Evolutionary conservation across 2,329 filamentous ascomycete species (phyloP), one percentile per base, ranked within the genome.

Genomic region (Paraconiothyrium brasiliense): DNA sequence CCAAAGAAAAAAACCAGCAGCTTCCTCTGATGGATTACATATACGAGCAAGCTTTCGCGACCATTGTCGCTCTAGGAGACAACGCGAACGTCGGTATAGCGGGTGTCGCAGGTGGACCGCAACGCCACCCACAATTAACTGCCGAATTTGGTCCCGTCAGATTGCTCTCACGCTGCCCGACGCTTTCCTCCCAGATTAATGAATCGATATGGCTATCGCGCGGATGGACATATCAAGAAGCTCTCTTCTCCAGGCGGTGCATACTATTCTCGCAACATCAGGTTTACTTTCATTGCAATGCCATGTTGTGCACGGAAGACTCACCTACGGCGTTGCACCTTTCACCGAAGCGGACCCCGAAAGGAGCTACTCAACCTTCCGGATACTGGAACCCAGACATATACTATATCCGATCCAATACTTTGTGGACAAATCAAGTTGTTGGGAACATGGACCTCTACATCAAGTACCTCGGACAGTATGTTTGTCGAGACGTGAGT

Each of bases 221-320:
- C 14, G 46, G 54, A 1, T 57, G 54, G 54, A 57, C 54, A 7
- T 57, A 44, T 20, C 54, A 57, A 44, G 54, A 57, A 35, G 30
- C 44, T 14, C n/a, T 57, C 13, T 57, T 57, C n/a, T 49, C 54
- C 20, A 13, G 54, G 14, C 7, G 54, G 16, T 49, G 54, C 43
- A 49, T 57, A 7, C 49, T 41, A 43, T 57, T 57, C 20, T 48
- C 54, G 16, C 9, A 48, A 14, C 54, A 57, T 14, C 54, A 57
- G 22, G 54, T 57, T 4, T 57, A 57, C 24, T 57, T 49, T 10
- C 54, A 57, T 7, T 57, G 54, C 20, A 57, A 49, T 13, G 7
- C 0, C 3, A 48, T 57, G 30, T 5, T 57, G 16, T 57, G 54
- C 32, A 49, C 54, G 3, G 54, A 57, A 41, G 54, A 57, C 20